These are phyloP conservation scores for Xerocomus spinulosus DNA, from an alignment of 768 basidiomycete genomes.

Conservation along the genomic window DNA sequence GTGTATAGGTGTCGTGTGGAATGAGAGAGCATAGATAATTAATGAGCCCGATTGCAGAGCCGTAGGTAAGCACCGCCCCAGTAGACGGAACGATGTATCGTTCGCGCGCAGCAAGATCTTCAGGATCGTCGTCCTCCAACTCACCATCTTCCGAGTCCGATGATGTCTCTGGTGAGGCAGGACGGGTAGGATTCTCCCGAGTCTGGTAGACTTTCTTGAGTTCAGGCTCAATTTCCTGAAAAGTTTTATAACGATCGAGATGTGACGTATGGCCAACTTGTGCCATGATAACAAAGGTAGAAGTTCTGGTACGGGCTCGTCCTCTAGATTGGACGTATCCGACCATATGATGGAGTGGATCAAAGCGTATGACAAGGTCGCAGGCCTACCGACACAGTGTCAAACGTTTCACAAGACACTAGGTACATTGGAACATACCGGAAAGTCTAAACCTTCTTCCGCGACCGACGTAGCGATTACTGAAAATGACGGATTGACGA, in stretches of 20 bases:
- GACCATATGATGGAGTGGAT: slow-evolving; percentile 75
- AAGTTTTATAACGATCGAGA: slow-evolving; percentile 52
- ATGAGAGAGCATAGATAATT: slow-evolving; percentile 75
- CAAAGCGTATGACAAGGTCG: slow-evolving; percentile 83
- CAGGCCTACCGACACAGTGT: slow-evolving; percentile 54
- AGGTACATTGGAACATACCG: slow-evolving; percentile 39
- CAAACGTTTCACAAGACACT: not conserved
- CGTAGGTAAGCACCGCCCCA: slow-evolving; percentile 77
- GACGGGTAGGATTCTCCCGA: slow-evolving; percentile 35
- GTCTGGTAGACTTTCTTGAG: slow-evolving; percentile 60
- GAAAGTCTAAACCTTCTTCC: slow-evolving; percentile 91
- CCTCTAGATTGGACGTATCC: slow-evolving; percentile 89
- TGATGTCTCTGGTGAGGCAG: slow-evolving; percentile 22
- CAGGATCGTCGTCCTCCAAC: slow-evolving; percentile 44
- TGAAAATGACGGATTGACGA: slow-evolving; percentile 18
- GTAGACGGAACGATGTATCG: slow-evolving; percentile 68
- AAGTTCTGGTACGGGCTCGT: slow-evolving; percentile 69
- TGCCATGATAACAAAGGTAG: slow-evolving; percentile 80
- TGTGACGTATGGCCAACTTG: slow-evolving; percentile 54
- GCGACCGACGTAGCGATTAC: slow-evolving; percentile 85
- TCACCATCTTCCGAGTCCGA: slow-evolving; percentile 32
- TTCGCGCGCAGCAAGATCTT: slow-evolving; percentile 62
- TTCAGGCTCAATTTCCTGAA: slow-evolving; percentile 58
- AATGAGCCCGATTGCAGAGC: slow-evolving; percentile 66
- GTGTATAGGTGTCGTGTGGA: slow-evolving; percentile 66